Conservation (phyloP, 768 basidiomycete genomes). For the Hygrophoropsis aurantiaca region DNA sequence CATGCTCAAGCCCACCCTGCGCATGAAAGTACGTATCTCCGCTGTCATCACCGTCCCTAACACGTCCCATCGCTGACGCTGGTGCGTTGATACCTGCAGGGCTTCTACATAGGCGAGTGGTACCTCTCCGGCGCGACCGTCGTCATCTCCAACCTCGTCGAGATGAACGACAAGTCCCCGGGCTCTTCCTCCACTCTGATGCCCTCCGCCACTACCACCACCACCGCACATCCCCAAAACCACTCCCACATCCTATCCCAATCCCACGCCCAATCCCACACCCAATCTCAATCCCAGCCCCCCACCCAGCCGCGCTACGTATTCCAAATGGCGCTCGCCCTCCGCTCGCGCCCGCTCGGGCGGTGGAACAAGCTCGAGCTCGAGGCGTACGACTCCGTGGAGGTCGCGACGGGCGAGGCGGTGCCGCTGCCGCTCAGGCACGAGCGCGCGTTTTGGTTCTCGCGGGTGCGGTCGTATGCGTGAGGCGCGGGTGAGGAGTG, state of each 20-base stretch:
- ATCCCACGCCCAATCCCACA: constrained; percentile 7
- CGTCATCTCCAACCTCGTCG: constrained; percentile 61
- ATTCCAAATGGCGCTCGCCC: constrained; percentile 70
- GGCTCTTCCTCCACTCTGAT: too few species aligned
- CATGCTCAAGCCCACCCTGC: constrained; percentile 69
- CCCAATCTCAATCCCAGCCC: constrained; percentile 5
- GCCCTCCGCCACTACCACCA: constrained; percentile 23
- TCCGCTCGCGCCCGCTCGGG: constrained; percentile 74
- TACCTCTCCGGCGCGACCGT: constrained; percentile 61
- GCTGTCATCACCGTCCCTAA: background rate
- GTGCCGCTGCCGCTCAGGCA: constrained; percentile 72
- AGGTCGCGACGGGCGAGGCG: constrained; percentile 73
- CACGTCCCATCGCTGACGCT: constrained; percentile 1
- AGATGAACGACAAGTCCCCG: constrained; percentile 30
- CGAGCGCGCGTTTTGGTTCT: constrained; percentile 93
- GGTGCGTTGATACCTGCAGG: too few species aligned
- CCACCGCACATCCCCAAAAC: constrained; percentile 2
- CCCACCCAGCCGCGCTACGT: constrained; percentile 48
- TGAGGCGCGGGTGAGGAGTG: too few species aligned
- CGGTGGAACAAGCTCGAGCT: constrained; percentile 84
- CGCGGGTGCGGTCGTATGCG: constrained; percentile 77
- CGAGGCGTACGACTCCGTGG: constrained; percentile 69
- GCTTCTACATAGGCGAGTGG: constrained; percentile 74
- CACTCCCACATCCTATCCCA: constrained; percentile 3
- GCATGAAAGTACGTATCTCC: constrained; percentile 60